These are phyloP conservation scores for Vanrija humicola DNA, from an alignment of 1,284 basidiomycete genomes.

Conservation along the genomic window DNA sequence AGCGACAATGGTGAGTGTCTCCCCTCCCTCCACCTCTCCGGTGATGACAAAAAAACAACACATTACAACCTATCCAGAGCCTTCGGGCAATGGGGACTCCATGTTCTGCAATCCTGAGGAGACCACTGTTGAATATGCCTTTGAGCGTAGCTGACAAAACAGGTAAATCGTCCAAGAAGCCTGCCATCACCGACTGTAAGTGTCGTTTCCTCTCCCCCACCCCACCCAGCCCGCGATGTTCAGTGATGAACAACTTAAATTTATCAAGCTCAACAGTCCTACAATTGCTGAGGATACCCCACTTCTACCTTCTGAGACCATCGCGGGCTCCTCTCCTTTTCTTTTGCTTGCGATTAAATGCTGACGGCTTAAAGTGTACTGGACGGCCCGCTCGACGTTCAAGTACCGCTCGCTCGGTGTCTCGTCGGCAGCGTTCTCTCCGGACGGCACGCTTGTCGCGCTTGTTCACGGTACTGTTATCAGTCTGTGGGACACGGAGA, in stretches of 20 bases:
- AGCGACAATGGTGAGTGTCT: slow-evolving; percentile 42
- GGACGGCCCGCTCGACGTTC: slow-evolving; percentile 69
- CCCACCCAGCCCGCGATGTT: slow-evolving; percentile 8
- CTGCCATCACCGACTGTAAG: slow-evolving; percentile 39
- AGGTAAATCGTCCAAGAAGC: slow-evolving; percentile 34
- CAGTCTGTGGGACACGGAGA: slow-evolving; percentile 71
- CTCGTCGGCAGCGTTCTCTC: slow-evolving; percentile 68
- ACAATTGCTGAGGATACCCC: slow-evolving; percentile 43
- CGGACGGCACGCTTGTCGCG: slow-evolving; percentile 80
- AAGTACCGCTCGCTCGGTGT: slow-evolving; percentile 67
- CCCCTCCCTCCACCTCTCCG: slow-evolving; percentile 5
- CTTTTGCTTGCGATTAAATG: background rate
- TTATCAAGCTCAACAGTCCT: slow-evolving; percentile 52
- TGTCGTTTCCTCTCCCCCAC: slow-evolving; percentile 7
- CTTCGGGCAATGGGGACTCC: slow-evolving; percentile 37
- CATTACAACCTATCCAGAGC: slow-evolving; percentile 43
- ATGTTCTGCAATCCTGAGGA: slow-evolving; percentile 51
- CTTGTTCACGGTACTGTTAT: slow-evolving; percentile 67
- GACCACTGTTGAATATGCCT: background rate
- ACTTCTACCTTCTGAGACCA: slow-evolving; percentile 49
- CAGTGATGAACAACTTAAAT: slow-evolving; percentile 42
- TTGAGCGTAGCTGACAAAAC: background rate
- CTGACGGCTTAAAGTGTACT: slow-evolving; percentile 59
- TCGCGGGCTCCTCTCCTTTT: background rate
- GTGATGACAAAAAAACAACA: slow-evolving; percentile 45